Percentiles rank a stretch among this genome's conserved stretches.
Conservation (phyloP, 352 stramenopile species). For the Globisporangium paddicum region DNA sequence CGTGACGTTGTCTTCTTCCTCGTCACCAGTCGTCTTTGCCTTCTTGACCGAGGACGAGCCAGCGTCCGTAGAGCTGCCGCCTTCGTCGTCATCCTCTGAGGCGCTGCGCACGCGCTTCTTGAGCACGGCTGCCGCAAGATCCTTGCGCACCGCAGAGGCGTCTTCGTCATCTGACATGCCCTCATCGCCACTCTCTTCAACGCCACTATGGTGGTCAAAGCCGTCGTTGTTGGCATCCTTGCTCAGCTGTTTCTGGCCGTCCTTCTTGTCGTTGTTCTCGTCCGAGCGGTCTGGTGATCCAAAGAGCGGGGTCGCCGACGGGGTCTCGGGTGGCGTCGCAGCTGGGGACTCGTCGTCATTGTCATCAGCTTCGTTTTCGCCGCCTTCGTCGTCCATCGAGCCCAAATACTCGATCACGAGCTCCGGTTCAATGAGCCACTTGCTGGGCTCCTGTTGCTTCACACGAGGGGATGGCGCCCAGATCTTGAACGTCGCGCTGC, state of each 20-base stretch:
- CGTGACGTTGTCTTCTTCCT: constrained; percentile 10
- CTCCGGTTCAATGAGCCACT: constrained; percentile 78
- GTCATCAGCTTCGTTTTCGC: constrained; percentile 44
- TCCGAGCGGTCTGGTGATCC: constrained; percentile 46
- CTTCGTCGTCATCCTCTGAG: constrained; percentile 24
- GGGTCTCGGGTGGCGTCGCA: constrained; percentile 61
- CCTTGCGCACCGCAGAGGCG: constrained; percentile 35
- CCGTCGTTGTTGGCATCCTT: constrained; percentile 22
- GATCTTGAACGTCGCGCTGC: constrained; percentile 36
- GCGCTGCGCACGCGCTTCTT: constrained; percentile 42
- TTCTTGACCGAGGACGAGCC: constrained; percentile 18
- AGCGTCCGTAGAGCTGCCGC: constrained; percentile 10
- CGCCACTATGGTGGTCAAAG: constrained; percentile 12
- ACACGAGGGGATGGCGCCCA: constrained; percentile 81
- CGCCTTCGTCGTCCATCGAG: constrained; percentile 67
- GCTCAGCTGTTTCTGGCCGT: constrained; percentile 14
- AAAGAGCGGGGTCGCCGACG: constrained; percentile 63
- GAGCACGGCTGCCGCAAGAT: constrained; percentile 25
- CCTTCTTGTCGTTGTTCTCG: constrained; percentile 38
- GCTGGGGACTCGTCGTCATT: constrained; percentile 69
- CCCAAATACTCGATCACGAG: constrained; percentile 79
- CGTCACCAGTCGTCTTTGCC: constrained; percentile 15
- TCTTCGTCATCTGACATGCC: constrained; percentile 35
- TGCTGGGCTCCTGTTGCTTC: constrained; percentile 61
- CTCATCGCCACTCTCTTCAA: constrained; percentile 30